Percentiles rank a stretch among this genome's conserved stretches.
phyloP scores from a whole-genome alignment of 345 rosid genomes.

The Eucalyptus caleyi region DNA sequence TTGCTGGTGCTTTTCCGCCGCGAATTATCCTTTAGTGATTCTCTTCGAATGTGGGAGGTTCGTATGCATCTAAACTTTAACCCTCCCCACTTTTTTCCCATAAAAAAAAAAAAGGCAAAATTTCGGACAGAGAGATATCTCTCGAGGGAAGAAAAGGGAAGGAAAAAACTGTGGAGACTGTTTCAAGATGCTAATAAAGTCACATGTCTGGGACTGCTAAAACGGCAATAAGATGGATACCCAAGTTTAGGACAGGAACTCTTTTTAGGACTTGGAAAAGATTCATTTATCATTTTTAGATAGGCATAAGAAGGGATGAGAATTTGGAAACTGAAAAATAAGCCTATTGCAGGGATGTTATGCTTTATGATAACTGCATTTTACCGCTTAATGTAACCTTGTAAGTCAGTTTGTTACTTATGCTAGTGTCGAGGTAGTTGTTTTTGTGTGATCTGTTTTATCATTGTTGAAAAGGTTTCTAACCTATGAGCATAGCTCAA shows the following conservation, averaged over 20 bases:
- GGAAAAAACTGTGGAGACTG: background rate
- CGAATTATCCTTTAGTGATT: constrained; percentile 66
- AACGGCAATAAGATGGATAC: background rate
- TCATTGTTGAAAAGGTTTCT: background rate
- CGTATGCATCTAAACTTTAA: background rate
- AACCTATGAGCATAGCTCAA: background rate
- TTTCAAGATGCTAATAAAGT: background rate
- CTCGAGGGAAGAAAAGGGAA: background rate
- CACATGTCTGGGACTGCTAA: background rate
- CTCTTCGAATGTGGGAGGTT: constrained; percentile 98
- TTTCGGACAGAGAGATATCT: background rate
- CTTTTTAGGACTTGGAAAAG: background rate
- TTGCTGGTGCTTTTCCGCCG: constrained; percentile 80
- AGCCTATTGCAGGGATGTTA: background rate
- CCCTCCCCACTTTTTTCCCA: background rate
- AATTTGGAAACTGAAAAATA: background rate
- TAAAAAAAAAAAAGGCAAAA: background rate
- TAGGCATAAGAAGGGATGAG: background rate
- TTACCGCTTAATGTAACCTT: background rate
- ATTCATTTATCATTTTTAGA: background rate
- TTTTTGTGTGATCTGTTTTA: background rate
- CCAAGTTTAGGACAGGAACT: background rate
- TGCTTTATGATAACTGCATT: background rate
- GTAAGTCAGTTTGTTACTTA: background rate
- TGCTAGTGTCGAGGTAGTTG: background rate